Percentiles rank a stretch among this genome's conserved stretches.
These are phyloP conservation scores for Debaryomyces udenii DNA, from an alignment of 1,139 yeast species.

Conservation along the genomic window DNA sequence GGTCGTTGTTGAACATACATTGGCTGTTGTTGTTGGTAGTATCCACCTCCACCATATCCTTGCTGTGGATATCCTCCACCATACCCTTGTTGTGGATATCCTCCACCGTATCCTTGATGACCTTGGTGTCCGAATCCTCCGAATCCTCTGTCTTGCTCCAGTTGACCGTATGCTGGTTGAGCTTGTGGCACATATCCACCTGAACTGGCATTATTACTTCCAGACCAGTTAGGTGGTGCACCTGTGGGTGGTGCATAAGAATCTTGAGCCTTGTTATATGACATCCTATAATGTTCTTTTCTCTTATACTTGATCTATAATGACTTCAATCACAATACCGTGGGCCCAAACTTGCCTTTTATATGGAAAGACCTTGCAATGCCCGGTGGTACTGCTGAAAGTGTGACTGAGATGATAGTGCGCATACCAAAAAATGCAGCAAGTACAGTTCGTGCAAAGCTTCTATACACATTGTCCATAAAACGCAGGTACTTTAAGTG, in stretches of 20 bases:
- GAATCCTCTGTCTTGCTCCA: slow-evolving; percentile 37
- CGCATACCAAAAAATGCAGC: neutral
- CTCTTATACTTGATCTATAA: neutral
- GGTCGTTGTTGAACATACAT: slow-evolving; percentile 65
- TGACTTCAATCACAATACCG: neutral
- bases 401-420: slow-evolving; percentile 2
- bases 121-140: slow-evolving; percentile 35
- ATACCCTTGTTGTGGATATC: slow-evolving; percentile 30
- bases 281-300: slow-evolving; percentile 3
- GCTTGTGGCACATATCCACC: slow-evolving; percentile 37
- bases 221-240: slow-evolving; percentile 49
- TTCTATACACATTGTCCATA: too few relatives aligned
- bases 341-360: neutral
- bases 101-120: slow-evolving; percentile 16
- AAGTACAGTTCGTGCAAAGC: too few relatives aligned
- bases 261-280: slow-evolving; percentile 17
- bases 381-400: neutral
- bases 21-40: slow-evolving; percentile 55
- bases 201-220: slow-evolving; percentile 13
- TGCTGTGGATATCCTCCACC: slow-evolving; percentile 32
- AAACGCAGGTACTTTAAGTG: too few relatives aligned
- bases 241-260: slow-evolving; percentile 43
- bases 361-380: slow-evolving; percentile 1
- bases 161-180: slow-evolving; percentile 36
- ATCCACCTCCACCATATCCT: slow-evolving; percentile 27